Percentiles rank a stretch among this genome's conserved stretches.
Evolutionary conservation across 2,329 filamentous ascomycete species (phyloP).

Genomic region (Cladobotryum protrusum): DNA sequence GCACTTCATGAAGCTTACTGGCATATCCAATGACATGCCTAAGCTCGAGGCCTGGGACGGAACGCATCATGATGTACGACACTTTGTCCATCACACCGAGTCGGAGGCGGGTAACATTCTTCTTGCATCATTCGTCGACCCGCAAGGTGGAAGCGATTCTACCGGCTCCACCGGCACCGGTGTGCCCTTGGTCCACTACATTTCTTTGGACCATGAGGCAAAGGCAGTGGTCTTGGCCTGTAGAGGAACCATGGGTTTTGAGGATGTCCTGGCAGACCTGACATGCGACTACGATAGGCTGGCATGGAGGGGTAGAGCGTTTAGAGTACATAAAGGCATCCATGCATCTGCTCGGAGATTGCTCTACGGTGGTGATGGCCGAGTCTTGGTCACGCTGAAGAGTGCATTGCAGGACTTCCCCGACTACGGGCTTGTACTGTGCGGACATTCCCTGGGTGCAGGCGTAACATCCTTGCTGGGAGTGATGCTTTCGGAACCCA

Average conservation of each 20-base stretch:
- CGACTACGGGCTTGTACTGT: conserved; percentile 64
- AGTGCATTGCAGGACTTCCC: conserved; percentile 60
- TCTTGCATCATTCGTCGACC: conserved; percentile 64
- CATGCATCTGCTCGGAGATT: conserved; percentile 64
- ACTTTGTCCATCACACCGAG: conserved; percentile 58
- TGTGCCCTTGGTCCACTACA: conserved; percentile 66
- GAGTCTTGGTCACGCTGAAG: conserved; percentile 59
- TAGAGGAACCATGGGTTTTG: conserved; percentile 65
- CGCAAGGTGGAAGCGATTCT: conserved; percentile 59
- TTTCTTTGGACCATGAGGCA: conserved; percentile 64
- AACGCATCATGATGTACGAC: conserved; percentile 54
- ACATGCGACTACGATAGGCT: conserved; percentile 67
- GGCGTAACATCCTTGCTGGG: conserved; percentile 65
- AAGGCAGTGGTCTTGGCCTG: conserved; percentile 68
- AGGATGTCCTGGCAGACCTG: conserved; percentile 68
- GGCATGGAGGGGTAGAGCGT: conserved; percentile 55
- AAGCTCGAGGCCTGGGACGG: conserved; percentile 36
- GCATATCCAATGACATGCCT: conserved; percentile 49
- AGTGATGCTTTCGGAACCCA: conserved; percentile 63
- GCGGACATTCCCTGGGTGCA: conserved; percentile 63
- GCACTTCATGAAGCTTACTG: conserved; percentile 56
- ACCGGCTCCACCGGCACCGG: conserved; percentile 59
- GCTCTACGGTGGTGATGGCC: conserved; percentile 60
- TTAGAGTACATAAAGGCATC: conserved; percentile 69
- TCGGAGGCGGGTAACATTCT: conserved; percentile 53